These are phyloP conservation scores for Amanita pseudoporphyria DNA, from an alignment of 768 basidiomycete genomes.

Conservation along the genomic window DNA sequence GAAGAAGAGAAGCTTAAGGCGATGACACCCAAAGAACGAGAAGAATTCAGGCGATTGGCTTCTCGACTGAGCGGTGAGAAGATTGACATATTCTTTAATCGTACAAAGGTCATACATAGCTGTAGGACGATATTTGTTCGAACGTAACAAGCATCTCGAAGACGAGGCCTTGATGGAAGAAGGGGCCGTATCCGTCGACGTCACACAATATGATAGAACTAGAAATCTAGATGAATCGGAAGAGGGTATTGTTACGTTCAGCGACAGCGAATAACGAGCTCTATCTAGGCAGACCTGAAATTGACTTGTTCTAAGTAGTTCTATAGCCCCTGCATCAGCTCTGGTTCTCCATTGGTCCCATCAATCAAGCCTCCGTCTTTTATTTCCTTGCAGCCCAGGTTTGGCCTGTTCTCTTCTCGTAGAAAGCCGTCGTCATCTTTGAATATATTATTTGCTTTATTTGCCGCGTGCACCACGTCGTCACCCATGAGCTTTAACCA, in stretches of 20 bases:
- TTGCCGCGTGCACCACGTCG: slow-evolving; percentile 31
- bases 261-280: slow-evolving; percentile 68
- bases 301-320: neutral
- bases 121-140: slow-evolving; percentile 90
- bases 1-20: slow-evolving; percentile 67
- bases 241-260: slow-evolving; percentile 57
- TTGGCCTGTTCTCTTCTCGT: slow-evolving; percentile 44
- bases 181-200: slow-evolving; percentile 77
- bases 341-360: slow-evolving; percentile 41
- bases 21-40: slow-evolving; percentile 71
- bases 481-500: slow-evolving; percentile 56
- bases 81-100: neutral
- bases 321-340: slow-evolving; percentile 56
- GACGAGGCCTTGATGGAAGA: slow-evolving; percentile 82
- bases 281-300: neutral
- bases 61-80: slow-evolving; percentile 60
- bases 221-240: slow-evolving; percentile 56
- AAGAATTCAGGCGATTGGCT: slow-evolving; percentile 63
- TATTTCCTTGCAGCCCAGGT: slow-evolving; percentile 49
- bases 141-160: slow-evolving; percentile 67
- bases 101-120: neutral
- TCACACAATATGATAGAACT: slow-evolving; percentile 79
- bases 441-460: slow-evolving; percentile 23
- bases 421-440: slow-evolving; percentile 50
- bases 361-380: slow-evolving; percentile 44